Evolutionary conservation across 2,329 filamentous ascomycete genomes (phyloP).

Genomic region (Trichoderma sp.): DNA sequence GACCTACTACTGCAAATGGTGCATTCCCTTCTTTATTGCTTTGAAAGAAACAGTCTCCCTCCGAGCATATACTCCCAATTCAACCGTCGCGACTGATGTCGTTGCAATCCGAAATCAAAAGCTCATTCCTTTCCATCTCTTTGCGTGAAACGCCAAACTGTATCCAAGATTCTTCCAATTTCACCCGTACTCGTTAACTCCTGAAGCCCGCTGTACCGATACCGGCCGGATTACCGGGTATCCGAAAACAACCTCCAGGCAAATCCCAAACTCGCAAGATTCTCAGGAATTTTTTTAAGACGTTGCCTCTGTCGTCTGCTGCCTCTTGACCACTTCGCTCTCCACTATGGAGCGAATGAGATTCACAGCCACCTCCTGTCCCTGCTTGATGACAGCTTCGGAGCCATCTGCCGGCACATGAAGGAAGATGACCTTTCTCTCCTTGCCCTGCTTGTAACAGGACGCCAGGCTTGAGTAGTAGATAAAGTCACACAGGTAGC

Average conservation of each 20-base stretch:
- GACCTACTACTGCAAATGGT: neutral
- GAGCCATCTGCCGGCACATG: conserved; percentile 68
- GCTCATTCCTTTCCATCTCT: neutral
- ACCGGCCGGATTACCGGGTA: neutral
- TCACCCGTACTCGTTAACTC: neutral
- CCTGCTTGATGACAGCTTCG: conserved; percentile 50
- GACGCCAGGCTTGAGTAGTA: conserved; percentile 70
- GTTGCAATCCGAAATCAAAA: neutral
- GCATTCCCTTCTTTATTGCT: neutral
- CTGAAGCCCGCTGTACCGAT: neutral
- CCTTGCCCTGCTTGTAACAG: conserved; percentile 50
- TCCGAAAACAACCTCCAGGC: neutral
- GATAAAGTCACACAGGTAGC: conserved; percentile 78
- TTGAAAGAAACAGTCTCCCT: neutral
- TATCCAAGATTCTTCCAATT: neutral
- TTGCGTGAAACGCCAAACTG: neutral
- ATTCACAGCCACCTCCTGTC: conserved; percentile 55
- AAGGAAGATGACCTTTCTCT: conserved; percentile 64
- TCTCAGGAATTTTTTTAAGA: too few species aligned
- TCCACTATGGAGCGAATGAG: conserved; percentile 61
- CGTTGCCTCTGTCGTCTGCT: conserved; percentile 22
- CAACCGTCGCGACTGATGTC: neutral
- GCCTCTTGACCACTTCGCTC: conserved; percentile 45
- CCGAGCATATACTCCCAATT: neutral
- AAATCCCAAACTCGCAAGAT: neutral